Percentiles rank a stretch among this genome's conserved stretches.
phyloP scores from a whole-genome alignment of 78 protist genomes.

The Bigelowiella natans region DNA sequence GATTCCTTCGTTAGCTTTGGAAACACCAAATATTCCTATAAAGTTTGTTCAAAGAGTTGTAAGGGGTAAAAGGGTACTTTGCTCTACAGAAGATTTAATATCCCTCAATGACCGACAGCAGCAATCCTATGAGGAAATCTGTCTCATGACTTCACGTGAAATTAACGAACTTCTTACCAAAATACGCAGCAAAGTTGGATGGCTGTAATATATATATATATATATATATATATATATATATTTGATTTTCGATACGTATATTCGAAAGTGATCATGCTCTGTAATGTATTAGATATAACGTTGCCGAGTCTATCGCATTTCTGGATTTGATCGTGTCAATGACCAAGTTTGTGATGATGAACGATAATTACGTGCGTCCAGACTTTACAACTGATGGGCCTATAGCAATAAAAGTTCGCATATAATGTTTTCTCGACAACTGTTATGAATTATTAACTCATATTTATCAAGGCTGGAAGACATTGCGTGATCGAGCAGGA shows the following conservation, averaged over 20 bases:
- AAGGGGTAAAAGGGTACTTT: neutral
- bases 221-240: neutral
- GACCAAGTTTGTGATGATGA: neutral
- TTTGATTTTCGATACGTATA: neutral
- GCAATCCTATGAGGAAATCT: neutral
- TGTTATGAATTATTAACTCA: no score
- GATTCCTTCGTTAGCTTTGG: neutral
- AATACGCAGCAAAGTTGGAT: neutral
- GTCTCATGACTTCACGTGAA: neutral
- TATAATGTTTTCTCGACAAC: no score
- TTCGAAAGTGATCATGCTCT: no score
- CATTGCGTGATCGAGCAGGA: neutral
- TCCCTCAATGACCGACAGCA: neutral
- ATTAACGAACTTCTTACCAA: neutral
- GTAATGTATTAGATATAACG: neutral
- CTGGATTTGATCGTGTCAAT: neutral
- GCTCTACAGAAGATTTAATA: neutral
- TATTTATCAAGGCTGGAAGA: neutral
- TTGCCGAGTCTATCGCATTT: neutral
- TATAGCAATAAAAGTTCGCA: neutral
- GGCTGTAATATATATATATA: neutral
- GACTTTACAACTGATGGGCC: neutral
- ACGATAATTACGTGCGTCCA: neutral
- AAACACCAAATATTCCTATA: neutral
- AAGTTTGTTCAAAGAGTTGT: neutral